phyloP scores from a whole-genome alignment of 441 rosid species.

The Isatis lusitanica region DNA sequence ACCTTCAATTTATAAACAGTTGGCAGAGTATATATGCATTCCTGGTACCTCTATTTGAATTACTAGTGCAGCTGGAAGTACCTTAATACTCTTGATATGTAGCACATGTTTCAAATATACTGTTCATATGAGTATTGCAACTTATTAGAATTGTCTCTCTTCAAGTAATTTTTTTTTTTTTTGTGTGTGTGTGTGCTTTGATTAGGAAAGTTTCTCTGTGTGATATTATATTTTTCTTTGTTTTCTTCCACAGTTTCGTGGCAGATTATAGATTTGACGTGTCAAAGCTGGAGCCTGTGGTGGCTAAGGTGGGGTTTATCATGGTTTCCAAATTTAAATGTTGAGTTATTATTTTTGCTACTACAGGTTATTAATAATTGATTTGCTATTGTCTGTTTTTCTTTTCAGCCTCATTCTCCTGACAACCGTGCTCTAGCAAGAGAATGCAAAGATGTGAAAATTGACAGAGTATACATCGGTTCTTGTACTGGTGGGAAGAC shows the following conservation, averaged over 20 bases:
- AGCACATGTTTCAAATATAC: not conserved
- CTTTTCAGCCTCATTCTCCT: constrained; percentile 92
- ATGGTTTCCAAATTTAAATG: not conserved
- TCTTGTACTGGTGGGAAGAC: constrained; percentile 98
- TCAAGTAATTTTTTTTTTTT: not conserved
- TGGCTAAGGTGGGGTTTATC: constrained; percentile 74
- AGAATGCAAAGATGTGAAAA: constrained; percentile 97
- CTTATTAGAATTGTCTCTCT: not conserved
- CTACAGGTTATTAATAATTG: not conserved
- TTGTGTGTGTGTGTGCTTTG: too few relatives aligned
- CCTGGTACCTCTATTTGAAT: not conserved
- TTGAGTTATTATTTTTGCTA: not conserved
- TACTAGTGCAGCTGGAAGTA: not conserved
- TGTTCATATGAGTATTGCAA: constrained; percentile 5
- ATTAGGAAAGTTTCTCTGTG: constrained; percentile 10
- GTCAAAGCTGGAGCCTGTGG: constrained; percentile 92
- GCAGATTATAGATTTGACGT: constrained; percentile 82
- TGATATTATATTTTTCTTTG: not conserved
- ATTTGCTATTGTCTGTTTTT: not conserved
- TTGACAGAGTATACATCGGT: constrained; percentile 95
- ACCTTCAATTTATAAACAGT: not conserved
- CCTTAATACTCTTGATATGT: not conserved
- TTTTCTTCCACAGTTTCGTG: constrained; percentile 55
- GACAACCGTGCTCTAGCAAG: constrained; percentile 96
- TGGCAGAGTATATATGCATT: not conserved